A percentile compares a stretch with the other conserved stretches of the same genome.
These are phyloP conservation scores for Jacaranda mimosifolia DNA, from an alignment of 257 asterid genomes.

Conservation along the genomic window DNA sequence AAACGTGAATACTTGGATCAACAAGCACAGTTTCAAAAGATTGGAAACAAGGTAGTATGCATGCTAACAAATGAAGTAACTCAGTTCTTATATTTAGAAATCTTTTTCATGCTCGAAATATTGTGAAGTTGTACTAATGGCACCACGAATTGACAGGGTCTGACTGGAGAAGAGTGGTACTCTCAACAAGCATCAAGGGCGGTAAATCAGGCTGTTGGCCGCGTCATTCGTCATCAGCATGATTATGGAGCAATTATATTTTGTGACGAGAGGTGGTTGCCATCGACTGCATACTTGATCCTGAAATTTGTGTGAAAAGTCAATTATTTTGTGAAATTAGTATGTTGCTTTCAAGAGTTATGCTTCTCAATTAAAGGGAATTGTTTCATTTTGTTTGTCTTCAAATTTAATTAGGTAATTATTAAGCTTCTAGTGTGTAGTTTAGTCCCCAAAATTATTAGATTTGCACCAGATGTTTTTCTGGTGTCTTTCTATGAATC, in stretches of 20 bases:
- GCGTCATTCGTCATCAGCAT: conserved; percentile 96
- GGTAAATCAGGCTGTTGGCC: conserved; percentile 99
- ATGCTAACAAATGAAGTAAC: conserved; percentile 31
- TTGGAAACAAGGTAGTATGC: conserved; percentile 65
- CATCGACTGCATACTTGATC: conserved; percentile 13
- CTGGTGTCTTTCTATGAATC: background rate
- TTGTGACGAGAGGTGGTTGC: conserved; percentile 88
- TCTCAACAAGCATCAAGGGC: conserved; percentile 97
- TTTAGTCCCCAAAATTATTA: conserved; percentile 22
- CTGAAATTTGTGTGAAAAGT: conserved; percentile 22
- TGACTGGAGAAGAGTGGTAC: conserved; percentile 97
- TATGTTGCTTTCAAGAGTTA: conserved; percentile 22
- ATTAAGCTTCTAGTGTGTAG: conserved; percentile 9
- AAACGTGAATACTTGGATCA: conserved; percentile 98
- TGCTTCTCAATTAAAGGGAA: background rate
- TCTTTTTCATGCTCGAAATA: conserved; percentile 18
- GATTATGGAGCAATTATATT: conserved; percentile 97
- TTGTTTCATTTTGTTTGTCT: background rate
- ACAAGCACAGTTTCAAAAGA: conserved; percentile 55
- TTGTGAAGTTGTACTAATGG: conserved; percentile 32
- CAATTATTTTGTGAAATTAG: conserved; percentile 18
- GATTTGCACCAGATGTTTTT: conserved; percentile 15
- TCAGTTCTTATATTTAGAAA: conserved; percentile 18
- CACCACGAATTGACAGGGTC: conserved; percentile 56
- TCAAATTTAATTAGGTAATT: background rate